Evolutionary conservation across 2,329 filamentous ascomycete species (phyloP).

Genomic region (Drechslerella stenobrocha): DNA sequence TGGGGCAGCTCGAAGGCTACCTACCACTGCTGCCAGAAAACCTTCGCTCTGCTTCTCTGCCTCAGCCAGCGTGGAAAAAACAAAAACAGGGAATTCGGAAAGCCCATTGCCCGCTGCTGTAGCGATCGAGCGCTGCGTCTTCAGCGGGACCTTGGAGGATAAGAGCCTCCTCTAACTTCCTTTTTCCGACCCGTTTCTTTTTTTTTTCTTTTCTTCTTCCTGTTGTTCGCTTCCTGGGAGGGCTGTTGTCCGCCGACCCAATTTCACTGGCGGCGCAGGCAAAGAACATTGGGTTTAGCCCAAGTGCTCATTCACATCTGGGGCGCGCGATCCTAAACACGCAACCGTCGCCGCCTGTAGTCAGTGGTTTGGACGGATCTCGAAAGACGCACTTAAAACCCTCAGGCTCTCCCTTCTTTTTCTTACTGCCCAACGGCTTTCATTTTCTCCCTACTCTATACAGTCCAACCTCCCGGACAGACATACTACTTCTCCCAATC

Average conservation of each 20-base stretch:
- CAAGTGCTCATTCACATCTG: slow-evolving; percentile 6
- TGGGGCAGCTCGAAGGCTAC: too few species aligned
- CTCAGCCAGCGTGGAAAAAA: neutral
- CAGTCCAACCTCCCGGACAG: too few species aligned
- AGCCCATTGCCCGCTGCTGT: neutral
- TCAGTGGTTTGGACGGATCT: slow-evolving; percentile 3
- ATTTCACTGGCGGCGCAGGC: too few species aligned
- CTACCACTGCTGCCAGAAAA: neutral
- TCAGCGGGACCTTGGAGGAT: slow-evolving; percentile 36
- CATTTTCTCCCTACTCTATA: neutral
- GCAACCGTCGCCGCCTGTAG: too few species aligned
- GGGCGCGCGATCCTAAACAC: slow-evolving; percentile 32
- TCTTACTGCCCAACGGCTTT: neutral
- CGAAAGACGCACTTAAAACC: slow-evolving; percentile 19
- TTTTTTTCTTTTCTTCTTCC: too few species aligned
- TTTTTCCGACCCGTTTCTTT: neutral
- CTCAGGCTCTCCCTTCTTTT: slow-evolving; percentile 20
- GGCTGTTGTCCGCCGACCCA: too few species aligned
- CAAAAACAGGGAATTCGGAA: neutral
- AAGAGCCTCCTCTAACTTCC: slow-evolving; percentile 13
- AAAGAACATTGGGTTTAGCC: too few species aligned
- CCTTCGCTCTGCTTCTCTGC: neutral
- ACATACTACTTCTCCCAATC: slow-evolving; percentile 1
- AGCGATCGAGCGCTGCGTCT: slow-evolving; percentile 34
- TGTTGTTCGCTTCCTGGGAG: too few species aligned